Conservation (phyloP, 1,284 basidiomycete species). For the Ceratobasidium sp. region DNA sequence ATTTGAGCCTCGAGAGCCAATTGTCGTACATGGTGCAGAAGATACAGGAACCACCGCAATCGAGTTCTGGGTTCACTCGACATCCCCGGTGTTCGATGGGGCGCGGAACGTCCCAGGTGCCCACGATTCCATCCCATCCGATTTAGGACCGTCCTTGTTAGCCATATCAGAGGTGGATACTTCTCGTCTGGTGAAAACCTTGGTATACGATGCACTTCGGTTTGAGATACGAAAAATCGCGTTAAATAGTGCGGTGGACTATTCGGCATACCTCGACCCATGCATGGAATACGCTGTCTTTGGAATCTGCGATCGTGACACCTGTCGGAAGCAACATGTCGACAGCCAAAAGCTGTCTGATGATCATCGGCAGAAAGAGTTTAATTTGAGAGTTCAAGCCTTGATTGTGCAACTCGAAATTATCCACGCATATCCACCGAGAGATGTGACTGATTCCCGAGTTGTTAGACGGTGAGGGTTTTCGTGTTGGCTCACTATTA, state of each 20-base stretch:
- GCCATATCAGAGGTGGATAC: constrained; percentile 13
- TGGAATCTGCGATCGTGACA: background rate
- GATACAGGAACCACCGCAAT: background rate
- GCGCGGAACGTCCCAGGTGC: background rate
- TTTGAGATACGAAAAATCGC: background rate
- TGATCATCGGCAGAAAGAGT: background rate
- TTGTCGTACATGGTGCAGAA: background rate
- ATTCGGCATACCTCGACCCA: background rate
- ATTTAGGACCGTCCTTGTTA: background rate
- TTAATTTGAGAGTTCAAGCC: constrained; percentile 13
- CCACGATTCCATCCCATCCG: background rate
- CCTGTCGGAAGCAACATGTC: background rate
- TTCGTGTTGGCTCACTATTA: background rate
- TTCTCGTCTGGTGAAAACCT: background rate
- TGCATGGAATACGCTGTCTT: constrained; percentile 14
- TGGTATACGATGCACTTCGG: background rate
- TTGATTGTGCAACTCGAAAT: constrained; percentile 5
- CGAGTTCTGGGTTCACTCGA: constrained; percentile 3
- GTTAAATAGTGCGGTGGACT: background rate
- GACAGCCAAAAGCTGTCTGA: background rate
- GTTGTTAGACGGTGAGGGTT: background rate
- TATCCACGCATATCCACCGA: background rate
- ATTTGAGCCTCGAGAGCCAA: background rate
- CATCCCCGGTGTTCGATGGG: background rate
- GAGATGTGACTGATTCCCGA: background rate